A percentile compares a stretch with the other conserved stretches of the same genome.
Conservation (phyloP, 2,329 filamentous ascomycete genomes). For the Nigrospora osmanthi region DNA sequence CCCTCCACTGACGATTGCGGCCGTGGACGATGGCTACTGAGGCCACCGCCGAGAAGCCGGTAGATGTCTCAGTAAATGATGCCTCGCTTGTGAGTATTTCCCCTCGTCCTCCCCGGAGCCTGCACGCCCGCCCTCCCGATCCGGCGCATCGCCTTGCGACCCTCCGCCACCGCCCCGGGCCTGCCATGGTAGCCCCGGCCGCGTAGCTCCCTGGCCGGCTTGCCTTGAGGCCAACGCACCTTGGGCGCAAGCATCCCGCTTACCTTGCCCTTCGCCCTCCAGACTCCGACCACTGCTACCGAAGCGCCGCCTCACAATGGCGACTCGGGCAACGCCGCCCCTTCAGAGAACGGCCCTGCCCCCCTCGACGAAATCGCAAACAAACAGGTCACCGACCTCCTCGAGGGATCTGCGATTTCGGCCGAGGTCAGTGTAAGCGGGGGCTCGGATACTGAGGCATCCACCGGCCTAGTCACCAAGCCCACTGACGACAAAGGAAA, state of each 20-base stretch:
- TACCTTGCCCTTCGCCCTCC: neutral
- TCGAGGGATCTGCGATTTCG: constrained; percentile 53
- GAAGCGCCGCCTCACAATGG: constrained; percentile 38
- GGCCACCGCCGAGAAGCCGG: constrained; percentile 20
- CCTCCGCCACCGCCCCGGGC: neutral
- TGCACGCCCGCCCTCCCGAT: neutral
- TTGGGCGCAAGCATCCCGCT: no score
- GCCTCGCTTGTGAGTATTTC: constrained; percentile 21
- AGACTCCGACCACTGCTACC: constrained; percentile 22
- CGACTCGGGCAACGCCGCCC: constrained; percentile 28
- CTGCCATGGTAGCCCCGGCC: neutral
- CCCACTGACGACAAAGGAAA: constrained; percentile 52
- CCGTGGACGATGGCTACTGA: constrained; percentile 26
- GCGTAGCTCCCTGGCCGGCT: neutral
- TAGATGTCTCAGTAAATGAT: constrained; percentile 23
- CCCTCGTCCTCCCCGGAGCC: neutral
- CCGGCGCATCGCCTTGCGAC: neutral
- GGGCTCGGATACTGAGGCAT: constrained; percentile 70
- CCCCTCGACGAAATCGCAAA: constrained; percentile 46
- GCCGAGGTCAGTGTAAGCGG: constrained; percentile 63
- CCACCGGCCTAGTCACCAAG: constrained; percentile 48
- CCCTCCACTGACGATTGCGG: neutral
- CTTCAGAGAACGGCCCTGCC: constrained; percentile 38
- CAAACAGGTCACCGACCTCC: constrained; percentile 46
- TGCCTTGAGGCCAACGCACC: no score